Evolutionary conservation across 2,329 filamentous ascomycete genomes (phyloP).

Genomic region (Chalaropsis ovoidea): DNA sequence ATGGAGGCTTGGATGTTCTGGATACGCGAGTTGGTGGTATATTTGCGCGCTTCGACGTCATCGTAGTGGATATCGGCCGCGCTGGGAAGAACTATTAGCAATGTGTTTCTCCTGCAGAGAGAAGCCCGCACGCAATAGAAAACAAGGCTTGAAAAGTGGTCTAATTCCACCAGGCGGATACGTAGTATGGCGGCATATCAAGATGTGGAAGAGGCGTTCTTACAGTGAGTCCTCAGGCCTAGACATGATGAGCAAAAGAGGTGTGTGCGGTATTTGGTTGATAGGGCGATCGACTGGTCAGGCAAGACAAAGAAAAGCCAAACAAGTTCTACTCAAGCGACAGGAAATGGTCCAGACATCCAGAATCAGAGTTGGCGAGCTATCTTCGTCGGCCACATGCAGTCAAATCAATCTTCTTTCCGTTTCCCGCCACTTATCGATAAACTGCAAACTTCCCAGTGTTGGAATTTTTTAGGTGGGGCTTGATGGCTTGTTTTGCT

Average conservation of each 20-base stretch:
- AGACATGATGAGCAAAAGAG: conserved; percentile 57
- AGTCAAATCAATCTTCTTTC: conserved; percentile 6
- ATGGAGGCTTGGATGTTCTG: conserved; percentile 90
- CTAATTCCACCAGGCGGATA: not conserved
- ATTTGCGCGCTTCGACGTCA: conserved; percentile 90
- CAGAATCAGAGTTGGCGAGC: not conserved
- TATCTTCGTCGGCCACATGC: conserved; percentile 3
- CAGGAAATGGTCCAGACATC: not conserved
- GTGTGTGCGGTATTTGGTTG: not conserved
- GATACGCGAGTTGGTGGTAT: conserved; percentile 92
- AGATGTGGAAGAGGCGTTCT: conserved; percentile 18
- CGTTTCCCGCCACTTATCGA: conserved; percentile 1
- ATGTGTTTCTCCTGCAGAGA: not conserved
- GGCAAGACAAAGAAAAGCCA: not conserved
- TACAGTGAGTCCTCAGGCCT: conserved; percentile 92
- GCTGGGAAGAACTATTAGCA: conserved; percentile 38
- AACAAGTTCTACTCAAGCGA: not conserved
- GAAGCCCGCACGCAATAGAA: not conserved
- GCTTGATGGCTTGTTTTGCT: not conserved
- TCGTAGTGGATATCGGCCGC: conserved; percentile 97
- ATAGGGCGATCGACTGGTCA: not conserved
- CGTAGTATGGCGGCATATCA: not conserved
- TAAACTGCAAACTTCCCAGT: conserved; percentile 5
- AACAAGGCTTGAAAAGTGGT: conserved; percentile 11
- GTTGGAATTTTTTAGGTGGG: conserved; percentile 19